Conservation (phyloP, 441 rosid species). For the Adansonia grandidieri region DNA sequence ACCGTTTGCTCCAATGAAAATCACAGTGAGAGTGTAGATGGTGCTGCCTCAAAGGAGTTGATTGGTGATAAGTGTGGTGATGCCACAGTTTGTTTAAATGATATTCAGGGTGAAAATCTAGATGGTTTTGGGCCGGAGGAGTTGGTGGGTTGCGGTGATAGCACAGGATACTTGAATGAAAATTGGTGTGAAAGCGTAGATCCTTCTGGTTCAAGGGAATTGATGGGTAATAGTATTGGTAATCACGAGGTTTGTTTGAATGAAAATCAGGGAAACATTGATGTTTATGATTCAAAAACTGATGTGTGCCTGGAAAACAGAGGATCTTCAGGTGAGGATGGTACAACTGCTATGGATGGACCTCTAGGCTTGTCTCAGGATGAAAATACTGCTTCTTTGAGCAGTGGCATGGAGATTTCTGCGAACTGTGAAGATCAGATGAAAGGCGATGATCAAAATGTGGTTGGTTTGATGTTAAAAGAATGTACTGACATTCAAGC, state of each 20-base stretch:
- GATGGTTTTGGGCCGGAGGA: conserved; percentile 25
- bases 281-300: conserved; percentile 17
- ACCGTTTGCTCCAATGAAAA: conserved; percentile 18
- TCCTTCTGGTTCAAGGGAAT: conserved; percentile 9
- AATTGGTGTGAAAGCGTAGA: conserved; percentile 19
- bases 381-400: conserved; percentile 34
- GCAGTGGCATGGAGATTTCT: conserved; percentile 23
- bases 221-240: conserved; percentile 3
- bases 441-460: conserved; percentile 22
- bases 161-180: not conserved
- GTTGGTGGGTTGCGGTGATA: conserved; percentile 21
- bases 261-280: conserved; percentile 18
- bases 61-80: conserved; percentile 1
- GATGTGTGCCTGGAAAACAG: conserved; percentile 7
- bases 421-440: conserved; percentile 19
- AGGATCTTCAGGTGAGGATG: conserved; percentile 25
- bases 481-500: conserved; percentile 21
- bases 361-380: conserved; percentile 28
- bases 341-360: conserved; percentile 30
- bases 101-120: conserved; percentile 25
- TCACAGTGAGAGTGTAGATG: conserved; percentile 15
- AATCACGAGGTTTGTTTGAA: conserved; percentile 18
- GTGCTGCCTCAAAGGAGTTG: conserved; percentile 12
- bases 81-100: not conserved
- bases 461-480: conserved; percentile 21